Evolutionary conservation across 495 filamentous ascomycete species (phyloP).

Genomic region (Jackrogersella multiformis): DNA sequence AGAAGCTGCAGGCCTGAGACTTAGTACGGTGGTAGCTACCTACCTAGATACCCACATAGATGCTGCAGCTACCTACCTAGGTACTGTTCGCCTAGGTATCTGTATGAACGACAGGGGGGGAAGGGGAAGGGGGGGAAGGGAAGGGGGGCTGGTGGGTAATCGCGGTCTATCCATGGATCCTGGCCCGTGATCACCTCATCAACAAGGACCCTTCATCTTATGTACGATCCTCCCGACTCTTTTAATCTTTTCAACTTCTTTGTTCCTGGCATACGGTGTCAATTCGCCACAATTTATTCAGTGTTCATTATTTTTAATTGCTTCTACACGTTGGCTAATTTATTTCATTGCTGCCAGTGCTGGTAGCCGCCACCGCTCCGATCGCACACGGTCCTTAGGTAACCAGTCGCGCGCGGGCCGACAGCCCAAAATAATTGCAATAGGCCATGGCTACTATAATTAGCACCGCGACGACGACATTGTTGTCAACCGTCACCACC

Average conservation of each 20-base stretch:
- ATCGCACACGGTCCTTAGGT: not conserved
- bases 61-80: too few relatives aligned
- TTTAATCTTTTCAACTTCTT: slow-evolving; percentile 6
- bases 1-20: not conserved
- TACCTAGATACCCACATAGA: too few relatives aligned
- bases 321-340: not conserved
- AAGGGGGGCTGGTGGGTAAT: too few relatives aligned
- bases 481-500: slow-evolving; percentile 40
- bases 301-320: not conserved
- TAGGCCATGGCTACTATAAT: slow-evolving; percentile 24
- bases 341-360: not conserved
- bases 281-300: not conserved
- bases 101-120: slow-evolving; percentile 4
- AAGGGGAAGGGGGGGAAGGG: too few relatives aligned
- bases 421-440: not conserved
- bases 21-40: too few relatives aligned
- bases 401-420: slow-evolving; percentile 11
- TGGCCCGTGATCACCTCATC: slow-evolving; percentile 30
- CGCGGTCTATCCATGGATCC: not conserved
- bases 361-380: slow-evolving; percentile 11
- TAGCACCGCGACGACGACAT: slow-evolving; percentile 31
- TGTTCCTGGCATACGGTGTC: not conserved
- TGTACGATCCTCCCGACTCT: slow-evolving; percentile 9
- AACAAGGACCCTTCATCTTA: slow-evolving; percentile 12
- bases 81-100: too few relatives aligned